Evolutionary conservation across 768 basidiomycete genomes (phyloP), one percentile per base, ranked within the genome.

Genomic region (Calocera viscosa): DNA sequence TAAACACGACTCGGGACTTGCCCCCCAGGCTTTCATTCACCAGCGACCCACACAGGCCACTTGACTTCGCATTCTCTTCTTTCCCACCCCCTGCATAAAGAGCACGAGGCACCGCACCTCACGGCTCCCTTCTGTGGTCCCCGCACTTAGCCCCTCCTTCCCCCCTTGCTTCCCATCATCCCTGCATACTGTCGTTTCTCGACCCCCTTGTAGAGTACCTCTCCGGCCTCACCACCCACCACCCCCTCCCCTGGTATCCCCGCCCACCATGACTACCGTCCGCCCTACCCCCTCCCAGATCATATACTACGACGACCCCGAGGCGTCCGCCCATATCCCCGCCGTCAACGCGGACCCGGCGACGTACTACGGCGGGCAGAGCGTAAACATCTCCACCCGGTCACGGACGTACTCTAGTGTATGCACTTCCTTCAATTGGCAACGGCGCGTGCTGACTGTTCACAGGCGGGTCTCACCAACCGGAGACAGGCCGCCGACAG

Each of bases 381-480:
- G 86, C 22, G 82, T 81, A 49, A 89, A 95, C 73, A 81, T 86
- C 2, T 88, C 86, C 76, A 85, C 86, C 74, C 87, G 92, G 71
- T 86, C 88, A 19, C 82, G 93, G 73, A 95, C 93, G 0, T 96
- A 93, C 76, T 93, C 91, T 70, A 85, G 85, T 68, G 93, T 94
- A 77, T 70, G 87, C 38, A 17, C 33, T 41, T n/a, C 53, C 47
- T 33, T 40, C 40, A 40, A 67, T 66, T 34, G 65, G 66, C 70
- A 2, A 64, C 19, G n/a, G n/a, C 26, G 22, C 30, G 17, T 35
- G 38, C 68, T 10, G 32, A 49, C 30, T 16, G 49, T 24, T n/a
- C 33, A 26, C 41, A 53, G 63, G 22, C 24, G 28, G n/a, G 47
- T 26, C 34, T 63, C 63, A 60, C 19, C 33, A 22, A 65, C 69